A percentile compares a stretch with the other conserved stretches of the same genome.
Conservation (phyloP, 2,329 filamentous ascomycete genomes). For the Aspergillus sp. region DNA sequence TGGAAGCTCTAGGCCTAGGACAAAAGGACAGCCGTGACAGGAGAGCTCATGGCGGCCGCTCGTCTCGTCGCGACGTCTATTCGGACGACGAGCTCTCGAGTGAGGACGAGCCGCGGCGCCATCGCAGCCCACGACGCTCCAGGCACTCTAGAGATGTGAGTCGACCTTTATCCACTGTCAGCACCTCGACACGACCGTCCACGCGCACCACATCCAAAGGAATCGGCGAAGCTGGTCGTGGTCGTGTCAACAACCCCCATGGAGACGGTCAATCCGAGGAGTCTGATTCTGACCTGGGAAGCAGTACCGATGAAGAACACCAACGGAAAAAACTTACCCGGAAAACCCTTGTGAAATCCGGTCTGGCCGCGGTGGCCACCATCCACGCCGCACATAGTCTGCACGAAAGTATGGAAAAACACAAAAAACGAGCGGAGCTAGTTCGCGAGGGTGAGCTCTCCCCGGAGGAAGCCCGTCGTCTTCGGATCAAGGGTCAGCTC, state of each 20-base stretch:
- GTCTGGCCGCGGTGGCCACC: slow-evolving; percentile 67
- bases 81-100: slow-evolving; percentile 46
- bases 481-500: slow-evolving; percentile 63
- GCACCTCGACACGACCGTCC: slow-evolving; percentile 26
- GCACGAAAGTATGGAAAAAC: slow-evolving; percentile 64
- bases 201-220: slow-evolving; percentile 24
- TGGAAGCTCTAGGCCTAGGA: slow-evolving; percentile 47
- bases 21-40: slow-evolving; percentile 33
- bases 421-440: slow-evolving; percentile 60
- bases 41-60: slow-evolving; percentile 26
- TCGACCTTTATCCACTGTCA: slow-evolving; percentile 35
- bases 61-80: slow-evolving; percentile 36
- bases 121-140: slow-evolving; percentile 29
- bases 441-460: slow-evolving; percentile 66
- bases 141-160: slow-evolving; percentile 49
- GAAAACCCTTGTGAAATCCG: slow-evolving; percentile 66
- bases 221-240: slow-evolving; percentile 19
- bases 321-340: slow-evolving; percentile 64
- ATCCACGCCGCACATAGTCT: slow-evolving; percentile 69
- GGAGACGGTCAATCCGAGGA: slow-evolving; percentile 28
- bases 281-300: slow-evolving; percentile 55
- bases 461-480: slow-evolving; percentile 62
- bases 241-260: slow-evolving; percentile 10
- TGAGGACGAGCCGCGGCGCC: slow-evolving; percentile 34
- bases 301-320: slow-evolving; percentile 64